phyloP scores from a whole-genome alignment of 2,329 filamentous ascomycete species.

The Thermomyces lanuginosus region DNA sequence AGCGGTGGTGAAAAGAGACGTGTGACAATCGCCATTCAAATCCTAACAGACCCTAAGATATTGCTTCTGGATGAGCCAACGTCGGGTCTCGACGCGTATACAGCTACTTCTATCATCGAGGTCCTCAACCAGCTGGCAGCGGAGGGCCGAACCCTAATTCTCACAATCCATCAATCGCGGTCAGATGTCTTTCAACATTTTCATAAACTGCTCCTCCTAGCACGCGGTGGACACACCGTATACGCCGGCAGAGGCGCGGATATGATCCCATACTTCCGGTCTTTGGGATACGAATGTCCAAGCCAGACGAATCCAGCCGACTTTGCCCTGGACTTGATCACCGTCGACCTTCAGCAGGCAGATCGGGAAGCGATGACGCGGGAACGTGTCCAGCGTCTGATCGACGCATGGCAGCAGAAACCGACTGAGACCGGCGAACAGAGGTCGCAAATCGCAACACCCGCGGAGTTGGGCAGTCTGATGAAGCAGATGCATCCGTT shows the following conservation, averaged over 20 bases:
- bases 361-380: conserved; percentile 46
- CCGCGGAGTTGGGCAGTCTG: conserved; percentile 55
- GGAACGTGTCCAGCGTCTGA: conserved; percentile 44
- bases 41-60: conserved; percentile 57
- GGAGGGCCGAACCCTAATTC: conserved; percentile 56
- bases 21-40: conserved; percentile 62
- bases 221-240: conserved; percentile 50
- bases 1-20: conserved; percentile 65
- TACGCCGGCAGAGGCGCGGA: conserved; percentile 47
- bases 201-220: conserved; percentile 53
- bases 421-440: conserved; percentile 10
- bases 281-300: conserved; percentile 48
- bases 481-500: conserved; percentile 48
- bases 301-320: conserved; percentile 59
- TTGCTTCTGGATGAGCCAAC: conserved; percentile 62
- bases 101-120: conserved; percentile 59
- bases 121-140: conserved; percentile 53
- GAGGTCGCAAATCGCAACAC: conserved; percentile 40
- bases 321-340: conserved; percentile 62
- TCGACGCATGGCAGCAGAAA: conserved; percentile 39
- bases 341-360: conserved; percentile 54
- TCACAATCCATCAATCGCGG: conserved; percentile 65
- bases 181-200: conserved; percentile 58
- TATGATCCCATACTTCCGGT: conserved; percentile 50
- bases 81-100: conserved; percentile 62